phyloP scores from a whole-genome alignment of 805 yeast genomes.

The Teunomyces cretensis region DNA sequence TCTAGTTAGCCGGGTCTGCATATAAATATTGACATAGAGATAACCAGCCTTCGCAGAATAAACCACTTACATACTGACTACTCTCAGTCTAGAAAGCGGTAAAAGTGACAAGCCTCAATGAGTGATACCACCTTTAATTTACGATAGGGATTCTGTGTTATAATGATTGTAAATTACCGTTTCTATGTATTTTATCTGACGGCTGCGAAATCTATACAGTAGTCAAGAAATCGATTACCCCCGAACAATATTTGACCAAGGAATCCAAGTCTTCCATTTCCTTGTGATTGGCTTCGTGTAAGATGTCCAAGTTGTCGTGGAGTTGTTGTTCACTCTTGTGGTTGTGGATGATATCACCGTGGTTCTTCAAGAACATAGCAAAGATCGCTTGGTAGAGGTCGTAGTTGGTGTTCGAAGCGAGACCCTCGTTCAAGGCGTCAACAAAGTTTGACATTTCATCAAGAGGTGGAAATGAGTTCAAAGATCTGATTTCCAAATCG shows the following conservation, averaged over 20 bases:
- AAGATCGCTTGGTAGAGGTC: conserved; percentile 84
- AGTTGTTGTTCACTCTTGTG: conserved; percentile 37
- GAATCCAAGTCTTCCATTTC: conserved; percentile 58
- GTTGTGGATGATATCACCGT: conserved; percentile 72
- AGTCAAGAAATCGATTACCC: conserved; percentile 64
- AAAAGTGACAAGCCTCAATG: too few relatives aligned
- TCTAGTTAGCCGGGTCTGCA: not conserved
- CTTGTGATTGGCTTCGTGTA: conserved; percentile 44
- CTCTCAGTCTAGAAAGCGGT: too few relatives aligned
- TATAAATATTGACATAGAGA: not conserved
- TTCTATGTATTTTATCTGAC: not conserved
- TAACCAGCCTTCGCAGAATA: too few relatives aligned
- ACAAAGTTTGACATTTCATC: conserved; percentile 65
- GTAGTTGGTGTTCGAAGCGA: conserved; percentile 55
- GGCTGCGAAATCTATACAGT: conserved; percentile 26
- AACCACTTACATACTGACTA: too few relatives aligned
- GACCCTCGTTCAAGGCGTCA: conserved; percentile 62
- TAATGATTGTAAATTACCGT: not conserved
- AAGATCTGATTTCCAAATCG: conserved; percentile 84
- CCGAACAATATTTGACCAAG: conserved; percentile 75
- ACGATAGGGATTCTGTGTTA: too few relatives aligned
- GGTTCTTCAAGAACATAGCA: conserved; percentile 69
- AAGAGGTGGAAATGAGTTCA: conserved; percentile 65
- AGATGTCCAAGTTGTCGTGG: conserved; percentile 45
- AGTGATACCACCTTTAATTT: too few relatives aligned